Evolutionary conservation across 2,329 filamentous ascomycete genomes (phyloP).

Genomic region (Aspergillus udagawae): DNA sequence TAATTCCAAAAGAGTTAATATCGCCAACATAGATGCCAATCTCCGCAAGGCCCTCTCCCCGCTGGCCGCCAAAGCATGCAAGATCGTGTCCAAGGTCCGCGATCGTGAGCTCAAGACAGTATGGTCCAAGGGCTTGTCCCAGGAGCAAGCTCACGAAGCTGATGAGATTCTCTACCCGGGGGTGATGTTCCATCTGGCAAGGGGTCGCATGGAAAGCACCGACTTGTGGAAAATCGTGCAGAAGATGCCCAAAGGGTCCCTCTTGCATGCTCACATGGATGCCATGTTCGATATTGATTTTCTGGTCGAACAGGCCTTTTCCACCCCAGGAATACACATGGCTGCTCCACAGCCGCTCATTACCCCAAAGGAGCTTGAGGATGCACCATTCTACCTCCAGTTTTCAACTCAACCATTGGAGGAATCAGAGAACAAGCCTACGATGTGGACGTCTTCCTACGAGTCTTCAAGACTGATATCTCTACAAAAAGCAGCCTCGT

Average conservation of each 20-base stretch:
- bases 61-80: constrained; percentile 70
- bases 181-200: constrained; percentile 89
- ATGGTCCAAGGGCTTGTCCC: constrained; percentile 72
- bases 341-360: constrained; percentile 55
- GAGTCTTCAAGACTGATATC: constrained; percentile 55
- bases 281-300: constrained; percentile 88
- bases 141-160: constrained; percentile 59
- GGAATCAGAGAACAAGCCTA: constrained; percentile 40
- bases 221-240: constrained; percentile 81
- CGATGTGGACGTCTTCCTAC: constrained; percentile 68
- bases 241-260: constrained; percentile 77
- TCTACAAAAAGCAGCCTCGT: constrained; percentile 60
- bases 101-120: constrained; percentile 69
- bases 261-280: constrained; percentile 75
- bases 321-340: constrained; percentile 70
- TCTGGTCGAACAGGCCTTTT: constrained; percentile 67
- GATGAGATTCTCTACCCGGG: constrained; percentile 71
- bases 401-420: constrained; percentile 49
- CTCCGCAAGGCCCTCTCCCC: constrained; percentile 61
- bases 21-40: constrained; percentile 20
- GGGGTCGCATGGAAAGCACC: constrained; percentile 78
- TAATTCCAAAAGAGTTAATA: constrained; percentile 1
- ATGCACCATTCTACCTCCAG: constrained; percentile 58
- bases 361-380: constrained; percentile 50
- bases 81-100: constrained; percentile 76